Percentiles rank a stretch among this genome's conserved stretches.
phyloP scores from a whole-genome alignment of 805 yeast genomes.

The Suhomyces kilbournensis region DNA sequence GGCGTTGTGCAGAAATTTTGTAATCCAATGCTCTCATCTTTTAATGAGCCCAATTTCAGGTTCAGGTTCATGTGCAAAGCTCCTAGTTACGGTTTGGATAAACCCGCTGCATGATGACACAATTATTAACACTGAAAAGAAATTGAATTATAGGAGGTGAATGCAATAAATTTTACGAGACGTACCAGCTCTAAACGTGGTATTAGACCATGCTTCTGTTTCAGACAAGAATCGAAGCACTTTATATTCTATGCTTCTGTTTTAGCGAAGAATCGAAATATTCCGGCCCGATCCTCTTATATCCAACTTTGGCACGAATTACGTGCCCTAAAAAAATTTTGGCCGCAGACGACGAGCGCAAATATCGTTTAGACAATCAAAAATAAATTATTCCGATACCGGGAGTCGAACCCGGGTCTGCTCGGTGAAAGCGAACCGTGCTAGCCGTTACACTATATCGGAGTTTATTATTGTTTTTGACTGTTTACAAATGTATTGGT shows the following conservation, averaged over 20 bases:
- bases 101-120: background rate
- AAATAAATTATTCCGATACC: conserved; percentile 61
- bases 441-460: conserved; percentile 81
- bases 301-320: background rate
- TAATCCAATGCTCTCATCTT: background rate
- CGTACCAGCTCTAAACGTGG: background rate
- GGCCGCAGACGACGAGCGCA: background rate
- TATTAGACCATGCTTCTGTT: background rate
- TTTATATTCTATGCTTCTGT: background rate
- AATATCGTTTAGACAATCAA: no score
- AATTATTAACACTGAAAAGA: background rate
- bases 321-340: background rate
- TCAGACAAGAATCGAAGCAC: background rate
- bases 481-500: no score
- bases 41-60: background rate
- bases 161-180: background rate
- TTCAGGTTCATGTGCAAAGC: background rate
- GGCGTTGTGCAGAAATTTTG: background rate
- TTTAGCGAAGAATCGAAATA: background rate
- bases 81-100: background rate
- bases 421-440: conserved; percentile 84
- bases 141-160: background rate
- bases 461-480: no score
- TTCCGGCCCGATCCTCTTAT: background rate
- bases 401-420: conserved; percentile 85